phyloP scores from a whole-genome alignment of 257 asterid species.

The Perilla frutescens region DNA sequence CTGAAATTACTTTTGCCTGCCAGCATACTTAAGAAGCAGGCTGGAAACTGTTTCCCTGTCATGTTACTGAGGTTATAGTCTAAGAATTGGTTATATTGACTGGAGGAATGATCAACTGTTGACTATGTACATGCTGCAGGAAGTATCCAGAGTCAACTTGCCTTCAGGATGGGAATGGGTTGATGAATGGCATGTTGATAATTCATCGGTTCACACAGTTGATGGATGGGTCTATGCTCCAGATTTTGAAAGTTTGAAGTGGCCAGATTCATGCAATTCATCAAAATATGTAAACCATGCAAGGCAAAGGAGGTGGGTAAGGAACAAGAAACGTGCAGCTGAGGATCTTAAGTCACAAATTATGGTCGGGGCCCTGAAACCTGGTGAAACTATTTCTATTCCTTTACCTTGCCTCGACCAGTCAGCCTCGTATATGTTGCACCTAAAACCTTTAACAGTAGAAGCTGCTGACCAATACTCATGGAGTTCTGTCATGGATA shows the following conservation, averaged over 20 bases:
- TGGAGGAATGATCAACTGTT: slow-evolving; percentile 24
- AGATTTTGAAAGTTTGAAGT: slow-evolving; percentile 65
- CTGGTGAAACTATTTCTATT: slow-evolving; percentile 75
- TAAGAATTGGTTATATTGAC: slow-evolving; percentile 19
- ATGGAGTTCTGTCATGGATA: slow-evolving; percentile 80
- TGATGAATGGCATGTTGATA: slow-evolving; percentile 89
- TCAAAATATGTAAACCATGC: slow-evolving; percentile 62
- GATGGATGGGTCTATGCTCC: slow-evolving; percentile 99
- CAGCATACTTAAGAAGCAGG: slow-evolving; percentile 7
- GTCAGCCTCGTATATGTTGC: slow-evolving; percentile 64
- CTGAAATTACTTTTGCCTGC: not conserved
- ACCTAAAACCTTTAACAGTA: slow-evolving; percentile 61
- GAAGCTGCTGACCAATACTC: slow-evolving; percentile 57
- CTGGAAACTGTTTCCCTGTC: slow-evolving; percentile 18
- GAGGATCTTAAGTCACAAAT: slow-evolving; percentile 51
- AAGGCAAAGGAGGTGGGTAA: slow-evolving; percentile 89
- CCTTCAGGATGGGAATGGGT: slow-evolving; percentile 90
- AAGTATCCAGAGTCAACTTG: slow-evolving; percentile 57
- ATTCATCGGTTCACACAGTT: slow-evolving; percentile 58
- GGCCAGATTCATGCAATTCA: slow-evolving; percentile 81
- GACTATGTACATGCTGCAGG: slow-evolving; percentile 49
- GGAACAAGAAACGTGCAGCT: slow-evolving; percentile 58
- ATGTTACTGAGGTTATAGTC: slow-evolving; percentile 21
- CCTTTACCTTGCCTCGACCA: slow-evolving; percentile 78
- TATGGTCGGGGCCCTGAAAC: slow-evolving; percentile 70